A percentile compares a stretch with the other conserved stretches of the same genome.
phyloP scores from a whole-genome alignment of 129 eudicot species.

The Flaveria trinervia region DNA sequence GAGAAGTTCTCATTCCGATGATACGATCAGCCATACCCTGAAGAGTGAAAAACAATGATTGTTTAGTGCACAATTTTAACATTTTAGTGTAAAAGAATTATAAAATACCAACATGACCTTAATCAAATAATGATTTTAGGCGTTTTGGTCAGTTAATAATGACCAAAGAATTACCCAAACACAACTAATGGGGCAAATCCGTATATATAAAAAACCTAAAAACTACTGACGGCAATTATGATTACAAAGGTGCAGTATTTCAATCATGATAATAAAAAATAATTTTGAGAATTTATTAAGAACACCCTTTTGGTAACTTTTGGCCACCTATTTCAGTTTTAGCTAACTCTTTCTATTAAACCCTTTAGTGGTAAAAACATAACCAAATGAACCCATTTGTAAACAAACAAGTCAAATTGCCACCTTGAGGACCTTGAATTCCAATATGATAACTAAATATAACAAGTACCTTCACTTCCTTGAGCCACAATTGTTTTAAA shows the following conservation, averaged over 20 bases:
- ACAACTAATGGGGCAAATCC: background rate
- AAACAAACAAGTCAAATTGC: background rate
- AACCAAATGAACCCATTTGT: background rate
- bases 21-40: conserved; percentile 98
- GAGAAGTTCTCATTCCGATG: conserved; percentile 89
- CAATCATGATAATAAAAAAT: background rate
- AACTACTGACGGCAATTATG: background rate
- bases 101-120: background rate
- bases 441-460: background rate
- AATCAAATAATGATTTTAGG: background rate
- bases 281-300: background rate
- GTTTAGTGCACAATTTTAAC: background rate
- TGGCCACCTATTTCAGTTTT: background rate
- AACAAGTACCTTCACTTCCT: conserved; percentile 81
- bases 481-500: conserved; percentile 84
- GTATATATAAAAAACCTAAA: background rate
- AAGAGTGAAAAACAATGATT: background rate
- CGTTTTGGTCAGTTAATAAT: background rate
- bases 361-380: background rate
- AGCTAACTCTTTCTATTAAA: background rate
- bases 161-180: background rate
- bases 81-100: background rate
- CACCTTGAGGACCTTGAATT: background rate
- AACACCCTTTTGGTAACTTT: background rate
- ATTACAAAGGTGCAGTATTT: background rate